A percentile compares a stretch with the other conserved stretches of the same genome.
Evolutionary conservation across 2,329 filamentous ascomycete genomes (phyloP).

Genomic region (Diaporthe aspalathi): DNA sequence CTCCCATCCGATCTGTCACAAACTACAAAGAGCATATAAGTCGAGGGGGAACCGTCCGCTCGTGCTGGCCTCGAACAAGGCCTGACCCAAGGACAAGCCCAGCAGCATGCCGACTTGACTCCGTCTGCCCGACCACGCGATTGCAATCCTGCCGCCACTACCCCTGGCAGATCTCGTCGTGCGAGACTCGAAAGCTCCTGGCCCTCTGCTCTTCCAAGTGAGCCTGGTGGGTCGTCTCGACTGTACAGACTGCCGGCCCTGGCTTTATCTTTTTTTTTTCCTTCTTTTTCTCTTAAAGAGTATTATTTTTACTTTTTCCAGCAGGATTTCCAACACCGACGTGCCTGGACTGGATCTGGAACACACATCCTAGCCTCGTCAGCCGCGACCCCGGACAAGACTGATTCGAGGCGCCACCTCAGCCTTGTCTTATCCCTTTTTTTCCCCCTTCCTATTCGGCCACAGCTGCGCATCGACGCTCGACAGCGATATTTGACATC

Average conservation of each 20-base stretch:
- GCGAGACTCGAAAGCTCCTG: conserved; percentile 12
- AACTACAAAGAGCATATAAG: conserved; percentile 22
- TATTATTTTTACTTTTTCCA: not conserved
- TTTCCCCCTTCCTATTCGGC: not conserved
- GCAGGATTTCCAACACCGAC: not conserved
- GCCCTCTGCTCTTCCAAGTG: not conserved
- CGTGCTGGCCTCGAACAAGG: conserved; percentile 1
- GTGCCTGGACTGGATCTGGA: conserved; percentile 25
- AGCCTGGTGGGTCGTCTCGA: not conserved
- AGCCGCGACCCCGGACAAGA: not conserved
- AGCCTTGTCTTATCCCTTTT: not conserved
- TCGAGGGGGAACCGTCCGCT: conserved; percentile 7
- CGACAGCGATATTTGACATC: not conserved
- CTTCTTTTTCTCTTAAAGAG: not conserved
- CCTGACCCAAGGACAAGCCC: conserved; percentile 12
- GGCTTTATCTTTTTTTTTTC: not conserved
- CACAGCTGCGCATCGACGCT: conserved; percentile 16
- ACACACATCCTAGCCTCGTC: conserved; percentile 24
- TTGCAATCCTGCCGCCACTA: conserved; percentile 6
- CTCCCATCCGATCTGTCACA: conserved; percentile 24
- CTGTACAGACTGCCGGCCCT: not conserved
- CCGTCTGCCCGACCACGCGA: conserved; percentile 14
- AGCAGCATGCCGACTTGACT: conserved; percentile 13
- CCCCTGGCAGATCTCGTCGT: conserved; percentile 25
- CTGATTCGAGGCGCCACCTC: not conserved